Percentiles rank a stretch among this genome's conserved stretches.
phyloP scores from a whole-genome alignment of 495 filamentous ascomycete genomes.

The Glarea lozoyensis region DNA sequence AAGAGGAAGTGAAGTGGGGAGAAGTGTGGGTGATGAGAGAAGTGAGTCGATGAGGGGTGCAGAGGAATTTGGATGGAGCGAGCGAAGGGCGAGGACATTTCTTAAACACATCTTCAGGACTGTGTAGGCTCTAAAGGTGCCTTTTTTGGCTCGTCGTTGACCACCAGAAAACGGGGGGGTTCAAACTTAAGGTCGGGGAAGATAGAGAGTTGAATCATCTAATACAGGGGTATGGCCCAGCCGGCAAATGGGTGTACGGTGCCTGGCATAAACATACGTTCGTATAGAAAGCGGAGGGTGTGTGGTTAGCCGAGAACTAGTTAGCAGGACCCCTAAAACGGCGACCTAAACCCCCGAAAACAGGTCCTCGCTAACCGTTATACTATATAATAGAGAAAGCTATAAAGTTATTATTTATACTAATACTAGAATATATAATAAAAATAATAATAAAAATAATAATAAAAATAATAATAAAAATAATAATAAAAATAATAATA shows the following conservation, averaged over 20 bases:
- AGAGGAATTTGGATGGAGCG: conserved; percentile 10
- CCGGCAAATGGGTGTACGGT: conserved; percentile 5
- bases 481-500: no score
- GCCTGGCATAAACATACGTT: conserved; percentile 5
- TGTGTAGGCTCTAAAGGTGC: conserved; percentile 10
- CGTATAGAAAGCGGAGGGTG: conserved; percentile 5
- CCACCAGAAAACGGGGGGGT: conserved; percentile 25
- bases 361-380: conserved; percentile 6
- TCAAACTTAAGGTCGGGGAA: conserved; percentile 17
- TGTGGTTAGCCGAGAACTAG: conserved; percentile 8
- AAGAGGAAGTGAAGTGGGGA: conserved; percentile 7
- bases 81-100: conserved; percentile 8
- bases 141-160: conserved; percentile 21
- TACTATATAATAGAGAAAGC: no score
- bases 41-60: conserved; percentile 12
- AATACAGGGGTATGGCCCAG: conserved; percentile 9
- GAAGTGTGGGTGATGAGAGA: conserved; percentile 4
- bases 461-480: no score
- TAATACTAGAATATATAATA: not conserved
- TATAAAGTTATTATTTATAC: not conserved
- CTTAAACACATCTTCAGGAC: conserved; percentile 11
- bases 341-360: conserved; percentile 1
- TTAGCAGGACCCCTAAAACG: conserved; percentile 11
- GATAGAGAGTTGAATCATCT: conserved; percentile 13
- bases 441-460: no score